These are phyloP conservation scores for Chalaropsis thielavioides DNA, from an alignment of 2,329 filamentous ascomycete genomes.

Conservation along the genomic window DNA sequence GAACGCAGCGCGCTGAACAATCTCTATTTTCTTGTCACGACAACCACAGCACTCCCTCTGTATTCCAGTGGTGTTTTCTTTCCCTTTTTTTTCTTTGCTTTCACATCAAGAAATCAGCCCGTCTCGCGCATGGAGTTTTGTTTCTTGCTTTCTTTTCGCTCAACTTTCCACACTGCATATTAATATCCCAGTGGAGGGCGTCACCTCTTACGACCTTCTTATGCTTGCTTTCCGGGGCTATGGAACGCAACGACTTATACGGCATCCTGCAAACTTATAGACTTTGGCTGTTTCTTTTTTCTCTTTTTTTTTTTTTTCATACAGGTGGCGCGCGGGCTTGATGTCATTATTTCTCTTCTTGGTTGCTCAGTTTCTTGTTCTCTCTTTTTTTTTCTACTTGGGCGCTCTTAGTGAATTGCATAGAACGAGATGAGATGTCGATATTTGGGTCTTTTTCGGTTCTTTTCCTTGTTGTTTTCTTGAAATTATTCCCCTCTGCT, in stretches of 20 bases:
- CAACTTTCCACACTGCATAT: not conserved
- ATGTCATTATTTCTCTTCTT: not conserved
- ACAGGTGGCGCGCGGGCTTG: not conserved
- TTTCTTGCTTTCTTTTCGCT: constrained; percentile 3
- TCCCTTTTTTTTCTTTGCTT: not conserved
- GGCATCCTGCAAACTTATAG: not conserved
- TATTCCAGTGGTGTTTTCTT: not conserved
- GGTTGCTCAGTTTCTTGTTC: not conserved
- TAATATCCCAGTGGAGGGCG: not conserved
- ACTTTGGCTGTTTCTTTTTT: not conserved
- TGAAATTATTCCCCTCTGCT: not conserved
- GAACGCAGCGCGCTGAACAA: not conserved
- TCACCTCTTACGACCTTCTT: no score
- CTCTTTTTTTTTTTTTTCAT: not conserved
- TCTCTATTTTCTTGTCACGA: not conserved
- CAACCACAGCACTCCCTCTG: not conserved
- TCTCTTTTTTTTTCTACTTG: not conserved
- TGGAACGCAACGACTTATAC: not conserved
- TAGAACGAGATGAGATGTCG: not conserved
- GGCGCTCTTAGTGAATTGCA: not conserved
- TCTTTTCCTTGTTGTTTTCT: not conserved
- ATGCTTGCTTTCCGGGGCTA: no score
- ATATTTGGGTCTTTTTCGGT: not conserved
- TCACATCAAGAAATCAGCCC: not conserved
- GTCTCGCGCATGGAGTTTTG: not conserved